Evolutionary conservation across 2,329 filamentous ascomycete genomes (phyloP).

Genomic region (Scytalidium sp.): DNA sequence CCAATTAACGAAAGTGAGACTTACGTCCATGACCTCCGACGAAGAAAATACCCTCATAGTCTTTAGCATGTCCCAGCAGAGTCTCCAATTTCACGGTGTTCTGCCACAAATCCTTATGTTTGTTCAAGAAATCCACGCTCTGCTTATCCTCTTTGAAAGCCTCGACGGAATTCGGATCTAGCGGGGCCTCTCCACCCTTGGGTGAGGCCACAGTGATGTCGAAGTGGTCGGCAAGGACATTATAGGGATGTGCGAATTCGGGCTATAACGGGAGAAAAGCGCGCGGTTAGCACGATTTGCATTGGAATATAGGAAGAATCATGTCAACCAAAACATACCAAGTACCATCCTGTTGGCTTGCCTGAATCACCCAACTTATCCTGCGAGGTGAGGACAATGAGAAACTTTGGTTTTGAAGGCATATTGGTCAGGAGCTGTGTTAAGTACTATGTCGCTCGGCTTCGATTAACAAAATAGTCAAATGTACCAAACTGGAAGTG

Average conservation of each 20-base stretch:
- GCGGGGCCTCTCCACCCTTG: slow-evolving; percentile 37
- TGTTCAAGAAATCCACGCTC: slow-evolving; percentile 38
- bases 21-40: slow-evolving; percentile 56
- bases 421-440: too few relatives aligned
- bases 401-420: too few relatives aligned
- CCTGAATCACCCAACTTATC: slow-evolving; percentile 21
- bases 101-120: slow-evolving; percentile 46
- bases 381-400: slow-evolving; percentile 49
- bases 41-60: slow-evolving; percentile 56
- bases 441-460: background rate
- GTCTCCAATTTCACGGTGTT: slow-evolving; percentile 48
- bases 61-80: slow-evolving; percentile 42
- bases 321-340: slow-evolving; percentile 30
- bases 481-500: too few relatives aligned
- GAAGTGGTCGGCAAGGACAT: slow-evolving; percentile 37
- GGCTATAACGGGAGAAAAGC: slow-evolving; percentile 34
- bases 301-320: background rate
- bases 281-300: slow-evolving; percentile 3
- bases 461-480: too few relatives aligned
- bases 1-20: slow-evolving; percentile 18
- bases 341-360: slow-evolving; percentile 51
- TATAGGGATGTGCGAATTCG: slow-evolving; percentile 45
- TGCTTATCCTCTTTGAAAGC: slow-evolving; percentile 37
- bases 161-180: slow-evolving; percentile 42
- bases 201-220: slow-evolving; percentile 43